Conservation (phyloP, 768 basidiomycete genomes). For the Lactifluus pinguis region DNA sequence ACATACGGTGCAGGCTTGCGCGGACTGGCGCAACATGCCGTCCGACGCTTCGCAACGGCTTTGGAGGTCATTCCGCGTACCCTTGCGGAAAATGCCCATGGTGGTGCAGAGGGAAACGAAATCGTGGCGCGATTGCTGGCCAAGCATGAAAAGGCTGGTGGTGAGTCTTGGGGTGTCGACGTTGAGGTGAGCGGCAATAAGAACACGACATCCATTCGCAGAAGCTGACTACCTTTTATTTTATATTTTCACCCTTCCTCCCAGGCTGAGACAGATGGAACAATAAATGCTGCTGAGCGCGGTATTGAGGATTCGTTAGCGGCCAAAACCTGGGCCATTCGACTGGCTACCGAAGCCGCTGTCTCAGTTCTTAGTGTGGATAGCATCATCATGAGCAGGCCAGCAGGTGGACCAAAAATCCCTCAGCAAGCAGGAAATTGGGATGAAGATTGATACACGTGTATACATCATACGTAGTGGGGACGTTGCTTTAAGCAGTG, state of each 20-base stretch:
- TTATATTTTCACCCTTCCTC: background rate
- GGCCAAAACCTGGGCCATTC: slow-evolving; percentile 84
- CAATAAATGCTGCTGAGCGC: slow-evolving; percentile 49
- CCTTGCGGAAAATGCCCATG: slow-evolving; percentile 90
- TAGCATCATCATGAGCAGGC: slow-evolving; percentile 95
- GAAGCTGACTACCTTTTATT: background rate
- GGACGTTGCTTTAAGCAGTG: background rate
- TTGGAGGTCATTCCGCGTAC: slow-evolving; percentile 90
- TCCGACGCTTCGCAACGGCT: slow-evolving; percentile 81
- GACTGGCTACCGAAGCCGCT: slow-evolving; percentile 87
- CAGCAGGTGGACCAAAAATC: slow-evolving; percentile 81
- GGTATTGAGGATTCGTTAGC: slow-evolving; percentile 82
- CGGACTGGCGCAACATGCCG: slow-evolving; percentile 89
- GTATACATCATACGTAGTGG: background rate
- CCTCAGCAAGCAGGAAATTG: slow-evolving; percentile 83
- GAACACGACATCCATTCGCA: background rate
- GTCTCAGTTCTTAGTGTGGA: slow-evolving; percentile 89
- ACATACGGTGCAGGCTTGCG: slow-evolving; percentile 80
- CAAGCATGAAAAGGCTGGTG: slow-evolving; percentile 71
- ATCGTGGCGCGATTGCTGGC: slow-evolving; percentile 84
- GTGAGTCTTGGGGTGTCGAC: slow-evolving; percentile 77
- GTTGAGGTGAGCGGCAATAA: slow-evolving; percentile 54
- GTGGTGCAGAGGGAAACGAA: slow-evolving; percentile 87
- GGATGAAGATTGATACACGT: slow-evolving; percentile 54
- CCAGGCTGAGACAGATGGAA: slow-evolving; percentile 74